phyloP scores from a whole-genome alignment of 805 yeast species.

The Yarrowia sp. region DNA sequence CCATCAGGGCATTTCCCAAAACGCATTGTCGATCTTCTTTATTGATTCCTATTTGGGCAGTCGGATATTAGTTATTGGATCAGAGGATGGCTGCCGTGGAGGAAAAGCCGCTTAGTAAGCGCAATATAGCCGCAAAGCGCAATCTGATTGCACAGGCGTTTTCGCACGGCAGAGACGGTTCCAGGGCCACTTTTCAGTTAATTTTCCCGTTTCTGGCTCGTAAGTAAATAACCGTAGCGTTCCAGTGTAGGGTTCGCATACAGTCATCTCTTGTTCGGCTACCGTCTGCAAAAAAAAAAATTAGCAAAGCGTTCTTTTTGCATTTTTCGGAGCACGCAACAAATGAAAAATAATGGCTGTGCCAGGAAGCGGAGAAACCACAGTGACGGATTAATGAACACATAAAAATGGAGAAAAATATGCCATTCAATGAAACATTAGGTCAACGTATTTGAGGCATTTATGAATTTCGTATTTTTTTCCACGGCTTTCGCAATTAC shows the following conservation, averaged over 20 bases:
- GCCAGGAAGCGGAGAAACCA: not conserved
- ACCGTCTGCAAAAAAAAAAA: too few relatives aligned
- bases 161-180: too few relatives aligned
- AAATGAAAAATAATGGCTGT: too few relatives aligned
- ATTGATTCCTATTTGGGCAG: slow-evolving; percentile 29
- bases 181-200: not conserved
- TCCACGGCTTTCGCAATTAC: too few relatives aligned
- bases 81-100: not conserved
- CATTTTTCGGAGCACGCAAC: slow-evolving; percentile 18
- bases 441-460: too few relatives aligned
- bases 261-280: not conserved
- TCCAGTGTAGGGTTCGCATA: not conserved
- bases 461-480: too few relatives aligned
- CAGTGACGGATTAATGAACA: too few relatives aligned
- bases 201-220: not conserved
- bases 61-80: slow-evolving; percentile 8
- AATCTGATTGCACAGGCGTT: too few relatives aligned
- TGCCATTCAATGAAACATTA: too few relatives aligned
- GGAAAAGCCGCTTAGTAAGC: slow-evolving; percentile 4
- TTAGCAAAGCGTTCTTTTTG: slow-evolving; percentile 23
- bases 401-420: too few relatives aligned
- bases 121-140: too few relatives aligned
- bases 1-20: slow-evolving; percentile 7
- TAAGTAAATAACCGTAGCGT: not conserved
- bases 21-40: slow-evolving; percentile 31